These are phyloP conservation scores for Phallus indusiatus DNA, from an alignment of 768 basidiomycete species.

Conservation along the genomic window DNA sequence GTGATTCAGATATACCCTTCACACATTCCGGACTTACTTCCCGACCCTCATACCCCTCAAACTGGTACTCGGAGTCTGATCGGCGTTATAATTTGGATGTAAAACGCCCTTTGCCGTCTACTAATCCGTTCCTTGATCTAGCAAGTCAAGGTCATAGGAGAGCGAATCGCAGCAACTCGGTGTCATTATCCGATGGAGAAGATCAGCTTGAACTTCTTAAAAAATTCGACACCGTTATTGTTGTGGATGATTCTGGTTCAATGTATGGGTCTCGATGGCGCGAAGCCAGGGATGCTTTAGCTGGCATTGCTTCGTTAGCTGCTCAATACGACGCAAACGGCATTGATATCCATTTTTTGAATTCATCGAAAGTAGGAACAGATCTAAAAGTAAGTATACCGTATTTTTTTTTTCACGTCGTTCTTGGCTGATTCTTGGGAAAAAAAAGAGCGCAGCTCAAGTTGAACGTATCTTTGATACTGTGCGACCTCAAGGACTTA, in stretches of 20 bases:
- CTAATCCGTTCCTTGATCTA: too few species aligned
- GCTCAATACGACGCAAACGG: slow-evolving; percentile 45
- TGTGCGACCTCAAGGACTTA: slow-evolving; percentile 36
- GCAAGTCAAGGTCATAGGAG: too few species aligned
- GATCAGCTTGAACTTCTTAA: slow-evolving; percentile 2
- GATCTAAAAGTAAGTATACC: slow-evolving; percentile 31
- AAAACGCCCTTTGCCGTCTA: too few species aligned
- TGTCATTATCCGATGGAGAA: not conserved
- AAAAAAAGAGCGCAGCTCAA: slow-evolving; percentile 26
- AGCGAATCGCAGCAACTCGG: too few species aligned
- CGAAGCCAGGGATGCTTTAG: slow-evolving; percentile 40
- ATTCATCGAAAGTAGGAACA: slow-evolving; percentile 24
- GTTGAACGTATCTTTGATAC: slow-evolving; percentile 35
- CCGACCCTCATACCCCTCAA: too few species aligned
- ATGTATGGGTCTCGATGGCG: slow-evolving; percentile 43
- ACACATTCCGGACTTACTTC: too few species aligned
- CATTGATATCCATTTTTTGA: slow-evolving; percentile 55
- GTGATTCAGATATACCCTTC: too few species aligned
- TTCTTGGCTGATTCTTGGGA: not conserved
- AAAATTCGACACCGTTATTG: slow-evolving; percentile 46
- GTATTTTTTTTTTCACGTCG: not conserved
- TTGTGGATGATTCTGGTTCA: slow-evolving; percentile 54
- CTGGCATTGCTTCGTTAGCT: slow-evolving; percentile 38
- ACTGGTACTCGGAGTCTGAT: too few species aligned
- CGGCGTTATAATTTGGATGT: too few species aligned